These are phyloP conservation scores for Mortierella sp. DNA, from an alignment of 371 early-diverging fungal species.

Conservation along the genomic window DNA sequence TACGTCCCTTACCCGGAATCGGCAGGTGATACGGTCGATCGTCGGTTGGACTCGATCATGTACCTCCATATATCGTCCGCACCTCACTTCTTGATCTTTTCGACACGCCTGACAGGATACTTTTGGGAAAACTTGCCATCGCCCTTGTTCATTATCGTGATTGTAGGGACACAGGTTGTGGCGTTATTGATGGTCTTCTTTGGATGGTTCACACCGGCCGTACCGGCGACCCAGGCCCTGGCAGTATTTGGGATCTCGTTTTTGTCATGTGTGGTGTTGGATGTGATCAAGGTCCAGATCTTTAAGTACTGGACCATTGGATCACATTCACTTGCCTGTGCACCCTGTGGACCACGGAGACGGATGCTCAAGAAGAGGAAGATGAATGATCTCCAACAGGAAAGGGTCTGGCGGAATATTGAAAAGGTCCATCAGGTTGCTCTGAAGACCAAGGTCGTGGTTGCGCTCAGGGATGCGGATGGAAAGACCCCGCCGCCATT, in stretches of 20 bases:
- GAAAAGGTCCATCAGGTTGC: slow-evolving; percentile 16
- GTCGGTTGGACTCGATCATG: slow-evolving; percentile 83
- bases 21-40: slow-evolving; percentile 21
- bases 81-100: slow-evolving; percentile 95
- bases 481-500: slow-evolving; percentile 22
- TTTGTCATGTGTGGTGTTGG: slow-evolving; percentile 81
- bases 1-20: slow-evolving; percentile 48
- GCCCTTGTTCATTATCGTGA: slow-evolving; percentile 74
- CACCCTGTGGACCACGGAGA: slow-evolving; percentile 28
- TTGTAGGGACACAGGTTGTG: slow-evolving; percentile 89
- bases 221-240: slow-evolving; percentile 63
- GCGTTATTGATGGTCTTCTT: slow-evolving; percentile 89
- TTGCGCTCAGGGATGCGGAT: slow-evolving; percentile 23
- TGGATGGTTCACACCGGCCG: slow-evolving; percentile 73
- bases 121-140: slow-evolving; percentile 88
- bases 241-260: slow-evolving; percentile 75
- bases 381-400: slow-evolving; percentile 19
- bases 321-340: slow-evolving; percentile 24
- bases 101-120: slow-evolving; percentile 85
- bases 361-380: slow-evolving; percentile 30
- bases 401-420: slow-evolving; percentile 31
- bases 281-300: slow-evolving; percentile 86
- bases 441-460: slow-evolving; percentile 25
- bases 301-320: slow-evolving; percentile 74
- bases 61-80: slow-evolving; percentile 91